phyloP scores from a whole-genome alignment of 768 basidiomycete genomes.

The Leccinum disarticulatum region DNA sequence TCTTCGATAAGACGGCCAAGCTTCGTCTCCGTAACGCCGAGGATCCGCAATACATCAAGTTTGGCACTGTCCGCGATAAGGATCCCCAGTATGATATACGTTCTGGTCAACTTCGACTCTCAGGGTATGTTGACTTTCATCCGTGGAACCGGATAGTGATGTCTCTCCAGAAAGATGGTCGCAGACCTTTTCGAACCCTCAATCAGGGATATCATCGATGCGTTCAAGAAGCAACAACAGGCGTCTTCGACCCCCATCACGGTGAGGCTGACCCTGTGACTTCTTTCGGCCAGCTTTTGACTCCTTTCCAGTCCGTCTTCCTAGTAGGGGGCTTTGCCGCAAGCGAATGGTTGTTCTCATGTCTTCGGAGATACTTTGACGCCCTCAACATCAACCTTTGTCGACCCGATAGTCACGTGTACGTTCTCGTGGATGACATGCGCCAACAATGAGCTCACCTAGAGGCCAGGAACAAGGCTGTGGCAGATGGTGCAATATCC shows the following conservation, averaged over 20 bases:
- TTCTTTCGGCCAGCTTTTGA: not conserved
- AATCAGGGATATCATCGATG: conserved; percentile 36
- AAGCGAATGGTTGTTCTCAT: conserved; percentile 47
- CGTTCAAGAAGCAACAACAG: conserved; percentile 34
- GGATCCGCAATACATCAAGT: conserved; percentile 41
- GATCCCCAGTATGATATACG: conserved; percentile 40
- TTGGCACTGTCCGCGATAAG: conserved; percentile 40
- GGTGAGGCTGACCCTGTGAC: conserved; percentile 19
- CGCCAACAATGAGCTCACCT: conserved; percentile 12
- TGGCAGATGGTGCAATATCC: conserved; percentile 50
- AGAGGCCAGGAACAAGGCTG: conserved; percentile 43
- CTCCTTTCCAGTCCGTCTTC: conserved; percentile 35
- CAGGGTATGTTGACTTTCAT: conserved; percentile 29
- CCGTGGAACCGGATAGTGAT: not conserved
- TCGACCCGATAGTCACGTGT: conserved; percentile 57
- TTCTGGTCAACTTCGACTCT: conserved; percentile 39
- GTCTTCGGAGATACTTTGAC: conserved; percentile 40
- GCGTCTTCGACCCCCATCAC: conserved; percentile 33
- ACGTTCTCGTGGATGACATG: conserved; percentile 20
- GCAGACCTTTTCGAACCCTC: conserved; percentile 46
- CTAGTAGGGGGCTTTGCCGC: conserved; percentile 57
- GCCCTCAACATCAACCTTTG: conserved; percentile 41
- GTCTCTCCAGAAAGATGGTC: conserved; percentile 35
- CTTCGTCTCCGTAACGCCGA: conserved; percentile 42
- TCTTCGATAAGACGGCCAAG: conserved; percentile 42